Evolutionary conservation across 1,284 basidiomycete genomes (phyloP).

Genomic region (Nidula niveotomentosa): DNA sequence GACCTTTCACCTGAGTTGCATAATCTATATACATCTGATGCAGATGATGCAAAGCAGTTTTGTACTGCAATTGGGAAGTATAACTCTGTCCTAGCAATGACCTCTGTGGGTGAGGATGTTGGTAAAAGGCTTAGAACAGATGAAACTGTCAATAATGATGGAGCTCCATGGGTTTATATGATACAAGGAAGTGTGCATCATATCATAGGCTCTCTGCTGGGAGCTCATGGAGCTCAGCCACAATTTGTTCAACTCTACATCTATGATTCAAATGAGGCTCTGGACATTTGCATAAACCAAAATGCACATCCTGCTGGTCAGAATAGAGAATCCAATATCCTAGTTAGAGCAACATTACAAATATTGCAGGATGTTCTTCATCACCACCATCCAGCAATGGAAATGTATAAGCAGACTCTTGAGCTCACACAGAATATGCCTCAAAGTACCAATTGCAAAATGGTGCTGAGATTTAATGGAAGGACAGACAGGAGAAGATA

Average conservation of each 20-base stretch:
- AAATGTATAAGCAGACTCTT: too few relatives aligned
- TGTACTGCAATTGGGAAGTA: constrained; percentile 4
- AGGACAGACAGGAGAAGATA: too few relatives aligned
- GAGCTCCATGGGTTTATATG: background rate
- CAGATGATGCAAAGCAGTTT: constrained; percentile 2
- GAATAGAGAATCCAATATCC: constrained; percentile 1
- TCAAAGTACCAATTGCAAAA: too few relatives aligned
- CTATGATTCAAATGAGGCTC: too few relatives aligned
- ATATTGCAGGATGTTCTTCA: too few relatives aligned
- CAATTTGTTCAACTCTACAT: too few relatives aligned
- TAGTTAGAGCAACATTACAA: constrained; percentile 3
- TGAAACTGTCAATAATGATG: constrained; percentile 1
- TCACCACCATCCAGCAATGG: too few relatives aligned
- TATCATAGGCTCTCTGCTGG: background rate
- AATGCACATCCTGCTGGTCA: background rate
- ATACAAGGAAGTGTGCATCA: constrained; percentile 1
- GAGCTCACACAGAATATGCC: too few relatives aligned
- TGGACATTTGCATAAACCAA: too few relatives aligned
- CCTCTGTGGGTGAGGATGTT: background rate
- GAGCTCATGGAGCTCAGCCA: too few relatives aligned
- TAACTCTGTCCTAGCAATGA: constrained; percentile 8
- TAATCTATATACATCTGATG: background rate
- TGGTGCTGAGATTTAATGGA: too few relatives aligned
- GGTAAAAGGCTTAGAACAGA: background rate
- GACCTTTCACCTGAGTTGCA: constrained; percentile 2